Evolutionary conservation across 495 filamentous ascomycete genomes (phyloP).

Genomic region (Trichoderma orchidacearum): DNA sequence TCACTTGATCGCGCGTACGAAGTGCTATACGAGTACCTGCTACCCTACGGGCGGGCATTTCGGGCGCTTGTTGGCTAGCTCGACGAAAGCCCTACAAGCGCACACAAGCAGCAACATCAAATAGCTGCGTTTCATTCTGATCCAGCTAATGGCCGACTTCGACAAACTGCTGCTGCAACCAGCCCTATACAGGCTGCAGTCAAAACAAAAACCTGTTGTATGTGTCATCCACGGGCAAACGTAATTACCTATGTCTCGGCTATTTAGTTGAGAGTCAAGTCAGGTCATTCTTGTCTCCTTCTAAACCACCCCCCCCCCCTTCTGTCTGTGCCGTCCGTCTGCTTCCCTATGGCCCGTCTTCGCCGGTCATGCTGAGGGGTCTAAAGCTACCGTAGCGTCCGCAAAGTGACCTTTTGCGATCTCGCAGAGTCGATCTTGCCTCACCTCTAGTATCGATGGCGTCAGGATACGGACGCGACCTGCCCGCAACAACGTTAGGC

Average conservation of each 20-base stretch:
- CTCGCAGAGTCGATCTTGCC: not conserved
- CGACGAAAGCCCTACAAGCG: too few relatives aligned
- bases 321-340: not conserved
- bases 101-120: too few relatives aligned
- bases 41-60: not conserved
- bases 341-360: not conserved
- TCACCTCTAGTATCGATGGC: not conserved
- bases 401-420: not conserved
- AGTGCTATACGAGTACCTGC: not conserved
- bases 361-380: not conserved
- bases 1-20: not conserved
- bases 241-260: not conserved
- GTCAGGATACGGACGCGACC: not conserved
- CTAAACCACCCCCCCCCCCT: not conserved
- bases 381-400: not conserved
- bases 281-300: too few relatives aligned
- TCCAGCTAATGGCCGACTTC: not conserved
- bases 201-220: too few relatives aligned
- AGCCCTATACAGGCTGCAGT: not conserved
- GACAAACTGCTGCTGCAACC: not conserved
- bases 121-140: too few relatives aligned
- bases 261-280: too few relatives aligned
- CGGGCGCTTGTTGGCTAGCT: not conserved
- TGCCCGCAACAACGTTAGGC: not conserved
- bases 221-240: not conserved